Percentiles rank a stretch among this genome's conserved stretches.
Conservation (phyloP, 176 grass and related monocot genomes). For the Oryza brachyantha region DNA sequence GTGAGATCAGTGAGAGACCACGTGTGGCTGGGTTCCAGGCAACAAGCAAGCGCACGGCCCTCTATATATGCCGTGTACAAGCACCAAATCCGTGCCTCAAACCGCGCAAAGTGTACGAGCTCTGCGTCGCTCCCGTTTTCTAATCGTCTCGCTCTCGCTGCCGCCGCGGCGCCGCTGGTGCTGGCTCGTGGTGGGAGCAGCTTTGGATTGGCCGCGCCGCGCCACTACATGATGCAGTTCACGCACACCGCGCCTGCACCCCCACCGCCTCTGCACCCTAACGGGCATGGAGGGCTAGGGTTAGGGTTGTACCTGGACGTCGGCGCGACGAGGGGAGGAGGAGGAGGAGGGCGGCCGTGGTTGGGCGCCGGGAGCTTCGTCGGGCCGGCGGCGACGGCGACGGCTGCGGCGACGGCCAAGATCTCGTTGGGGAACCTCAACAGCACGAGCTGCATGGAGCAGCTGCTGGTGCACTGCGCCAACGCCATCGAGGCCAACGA, state of each 20-base stretch:
- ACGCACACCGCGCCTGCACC: conserved; percentile 63
- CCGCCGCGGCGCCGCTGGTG: conserved; percentile 5
- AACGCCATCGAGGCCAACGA: conserved; percentile 95
- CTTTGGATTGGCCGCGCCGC: background rate
- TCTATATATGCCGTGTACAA: conserved; percentile 98
- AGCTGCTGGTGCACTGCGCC: conserved; percentile 97
- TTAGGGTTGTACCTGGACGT: conserved; percentile 53
- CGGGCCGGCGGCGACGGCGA: background rate
- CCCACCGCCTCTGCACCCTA: conserved; percentile 45
- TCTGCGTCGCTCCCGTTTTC: conserved; percentile 37
- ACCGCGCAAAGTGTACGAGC: conserved; percentile 51
- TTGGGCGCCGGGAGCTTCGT: conserved; percentile 36
- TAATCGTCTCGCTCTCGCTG: conserved; percentile 34
- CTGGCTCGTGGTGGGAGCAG: background rate
- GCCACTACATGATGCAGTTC: conserved; percentile 95
- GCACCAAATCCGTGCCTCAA: conserved; percentile 76
- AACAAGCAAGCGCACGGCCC: conserved; percentile 61
- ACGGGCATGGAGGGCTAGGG: conserved; percentile 50
- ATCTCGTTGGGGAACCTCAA: conserved; percentile 70
- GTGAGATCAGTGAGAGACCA: no score
- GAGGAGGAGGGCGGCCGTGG: conserved; percentile 30
- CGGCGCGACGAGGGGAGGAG: conserved; percentile 10
- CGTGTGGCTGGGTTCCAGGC: conserved; percentile 50
- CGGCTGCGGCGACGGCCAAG: conserved; percentile 11
- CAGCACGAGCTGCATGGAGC: conserved; percentile 86